Evolutionary conservation across 257 asterid genomes (phyloP), one percentile per base, ranked within the genome.

Genomic region (Eustoma russellianum): DNA sequence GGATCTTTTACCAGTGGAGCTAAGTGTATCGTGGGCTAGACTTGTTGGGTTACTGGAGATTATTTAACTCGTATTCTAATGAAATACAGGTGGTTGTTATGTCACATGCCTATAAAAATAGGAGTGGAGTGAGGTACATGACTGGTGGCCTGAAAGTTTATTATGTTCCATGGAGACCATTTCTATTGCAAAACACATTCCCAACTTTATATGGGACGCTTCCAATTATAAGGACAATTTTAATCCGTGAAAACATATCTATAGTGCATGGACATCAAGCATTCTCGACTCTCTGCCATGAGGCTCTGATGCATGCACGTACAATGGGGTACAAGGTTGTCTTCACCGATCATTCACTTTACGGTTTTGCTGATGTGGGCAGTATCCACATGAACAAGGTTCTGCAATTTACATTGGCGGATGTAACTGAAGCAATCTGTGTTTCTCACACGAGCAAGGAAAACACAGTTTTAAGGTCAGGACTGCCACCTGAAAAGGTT

Each of bases 331-430:
- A 77, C 83, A 85, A 71, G 81, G 98, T 87, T 65, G 86, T 91
- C 55, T 91, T 91, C 65, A 91, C 98, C 6, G 97, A 92, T 78
- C 97, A 92, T 79, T 92, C 98, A 45, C 94, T 92, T 40, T 92
- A 92, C 68, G 98, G 98, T 14, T 91, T 91, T 76, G 88, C 93
- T 65, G 98, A 91, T 46, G 83, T 77, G 70, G 95, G 97, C 61
- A 91, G 98, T 63, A 84, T 88, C 79, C 95, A 92, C 74, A 88
- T 88, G 98, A 88, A 92, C 81, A 92, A 92, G 78, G 97, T 92
- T 18, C 66, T 92, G 77, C 97, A 84, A 62, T 92, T 88, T 65
- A 85, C 98, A 33, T 77, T 88, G 48, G 98, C 95, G 13, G 98
- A 88, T 68, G 97, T 92, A 52, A 92, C 72, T 55, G 94, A 88